phyloP scores from a whole-genome alignment of 192 early-diverging fungal species.

The Spizellomyces punctatus region DNA sequence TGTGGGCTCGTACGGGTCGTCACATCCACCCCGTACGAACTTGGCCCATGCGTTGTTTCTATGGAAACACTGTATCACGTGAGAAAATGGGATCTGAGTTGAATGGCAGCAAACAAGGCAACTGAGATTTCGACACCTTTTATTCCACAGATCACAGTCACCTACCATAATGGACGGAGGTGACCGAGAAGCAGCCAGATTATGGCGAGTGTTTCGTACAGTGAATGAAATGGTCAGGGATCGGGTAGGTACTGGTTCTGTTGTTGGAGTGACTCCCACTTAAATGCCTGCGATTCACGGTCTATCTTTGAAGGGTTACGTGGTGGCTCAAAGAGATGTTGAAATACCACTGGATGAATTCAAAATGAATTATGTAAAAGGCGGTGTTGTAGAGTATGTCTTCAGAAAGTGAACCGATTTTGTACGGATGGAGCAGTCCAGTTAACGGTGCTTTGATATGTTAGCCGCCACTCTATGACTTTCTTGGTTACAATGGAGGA shows the following conservation, averaged over 20 bases:
- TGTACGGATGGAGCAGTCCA: too few species aligned
- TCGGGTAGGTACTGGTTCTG: conserved; percentile 55
- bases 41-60: not conserved
- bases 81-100: not conserved
- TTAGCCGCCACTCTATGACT: conserved; percentile 73
- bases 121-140: not conserved
- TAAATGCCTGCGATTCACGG: not conserved
- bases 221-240: conserved; percentile 88
- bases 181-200: conserved; percentile 14
- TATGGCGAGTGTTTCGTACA: conserved; percentile 80
- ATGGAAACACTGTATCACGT: not conserved
- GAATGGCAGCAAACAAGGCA: not conserved
- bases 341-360: conserved; percentile 84
- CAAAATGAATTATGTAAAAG: conserved; percentile 63
- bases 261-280: not conserved
- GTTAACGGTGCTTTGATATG: not conserved
- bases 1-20: too few species aligned
- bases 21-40: too few species aligned
- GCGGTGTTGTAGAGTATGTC: conserved; percentile 78
- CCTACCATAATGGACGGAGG: not conserved
- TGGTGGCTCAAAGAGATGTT: conserved; percentile 76
- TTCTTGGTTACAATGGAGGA: conserved; percentile 84
- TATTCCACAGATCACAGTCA: too few species aligned
- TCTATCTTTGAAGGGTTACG: conserved; percentile 67
- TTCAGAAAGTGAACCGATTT: not conserved